These are phyloP conservation scores for Fomitopsis palustris DNA, from an alignment of 1,284 basidiomycete species.

Conservation along the genomic window DNA sequence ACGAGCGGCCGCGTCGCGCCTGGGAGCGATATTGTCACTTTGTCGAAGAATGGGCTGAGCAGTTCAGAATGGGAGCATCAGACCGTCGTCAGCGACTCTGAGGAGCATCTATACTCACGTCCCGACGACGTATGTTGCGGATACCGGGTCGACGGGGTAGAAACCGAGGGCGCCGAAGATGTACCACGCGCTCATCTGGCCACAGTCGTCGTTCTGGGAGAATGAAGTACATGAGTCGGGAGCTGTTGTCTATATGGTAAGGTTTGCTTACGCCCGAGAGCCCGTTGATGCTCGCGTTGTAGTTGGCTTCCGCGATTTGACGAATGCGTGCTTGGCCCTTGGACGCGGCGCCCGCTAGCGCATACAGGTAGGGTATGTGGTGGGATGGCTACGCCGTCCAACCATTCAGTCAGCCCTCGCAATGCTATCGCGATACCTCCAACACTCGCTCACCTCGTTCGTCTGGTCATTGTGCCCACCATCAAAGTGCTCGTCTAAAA, in stretches of 20 bases:
- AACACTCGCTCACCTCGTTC: slow-evolving; percentile 67
- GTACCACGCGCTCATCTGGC: slow-evolving; percentile 89
- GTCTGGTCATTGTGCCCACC: slow-evolving; percentile 83
- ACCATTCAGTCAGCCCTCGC: background rate
- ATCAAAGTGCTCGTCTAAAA: slow-evolving; percentile 75
- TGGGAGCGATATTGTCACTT: slow-evolving; percentile 54
- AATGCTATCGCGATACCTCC: background rate
- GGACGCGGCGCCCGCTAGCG: slow-evolving; percentile 63
- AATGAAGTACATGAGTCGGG: too few species aligned
- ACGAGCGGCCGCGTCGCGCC: slow-evolving; percentile 36
- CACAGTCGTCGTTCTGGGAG: slow-evolving; percentile 86
- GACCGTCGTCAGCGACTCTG: too few species aligned
- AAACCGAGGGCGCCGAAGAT: slow-evolving; percentile 80
- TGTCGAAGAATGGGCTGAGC: slow-evolving; percentile 74
- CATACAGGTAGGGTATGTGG: slow-evolving; percentile 82
- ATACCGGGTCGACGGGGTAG: slow-evolving; percentile 84
- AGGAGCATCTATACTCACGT: slow-evolving; percentile 51
- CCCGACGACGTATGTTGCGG: slow-evolving; percentile 70
- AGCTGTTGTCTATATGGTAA: background rate
- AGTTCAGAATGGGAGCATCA: too few species aligned
- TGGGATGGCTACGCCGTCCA: slow-evolving; percentile 71
- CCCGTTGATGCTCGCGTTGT: slow-evolving; percentile 65
- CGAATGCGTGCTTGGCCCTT: slow-evolving; percentile 71
- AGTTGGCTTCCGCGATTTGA: slow-evolving; percentile 59
- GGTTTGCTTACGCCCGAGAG: slow-evolving; percentile 54